Evolutionary conservation across 495 filamentous ascomycete genomes (phyloP).

Genomic region (Talaromyces ruber): DNA sequence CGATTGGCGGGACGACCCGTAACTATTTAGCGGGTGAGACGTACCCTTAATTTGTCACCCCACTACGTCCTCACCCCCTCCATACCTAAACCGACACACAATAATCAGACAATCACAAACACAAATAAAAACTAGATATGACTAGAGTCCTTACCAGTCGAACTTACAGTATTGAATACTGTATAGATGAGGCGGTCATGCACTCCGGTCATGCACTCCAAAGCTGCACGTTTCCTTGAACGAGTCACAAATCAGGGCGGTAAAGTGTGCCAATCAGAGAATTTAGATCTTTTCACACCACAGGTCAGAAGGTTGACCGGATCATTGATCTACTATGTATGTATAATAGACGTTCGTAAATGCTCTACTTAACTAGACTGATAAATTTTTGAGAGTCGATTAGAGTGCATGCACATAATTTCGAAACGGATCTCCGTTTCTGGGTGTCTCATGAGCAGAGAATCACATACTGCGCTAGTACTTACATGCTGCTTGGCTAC

Average conservation of each 20-base stretch:
- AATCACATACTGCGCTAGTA: no score
- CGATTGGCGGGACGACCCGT: conserved; percentile 3
- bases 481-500: background rate
- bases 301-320: background rate
- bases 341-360: background rate
- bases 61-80: background rate
- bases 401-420: background rate
- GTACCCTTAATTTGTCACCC: background rate
- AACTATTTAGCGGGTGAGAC: background rate
- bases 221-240: background rate
- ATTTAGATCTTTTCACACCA: background rate
- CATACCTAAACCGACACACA: background rate
- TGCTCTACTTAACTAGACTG: background rate
- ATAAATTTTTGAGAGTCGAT: background rate
- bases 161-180: background rate
- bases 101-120: background rate
- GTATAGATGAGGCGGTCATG: conserved; percentile 4
- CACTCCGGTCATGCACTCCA: conserved; percentile 4
- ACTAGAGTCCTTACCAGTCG: background rate
- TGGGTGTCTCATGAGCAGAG: background rate
- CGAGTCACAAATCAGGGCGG: conserved; percentile 3
- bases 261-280: background rate
- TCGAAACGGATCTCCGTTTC: background rate
- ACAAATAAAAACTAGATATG: background rate
- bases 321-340: background rate